phyloP scores from a whole-genome alignment of 169 alveolate genomes.

The Plasmodium fragile region DNA sequence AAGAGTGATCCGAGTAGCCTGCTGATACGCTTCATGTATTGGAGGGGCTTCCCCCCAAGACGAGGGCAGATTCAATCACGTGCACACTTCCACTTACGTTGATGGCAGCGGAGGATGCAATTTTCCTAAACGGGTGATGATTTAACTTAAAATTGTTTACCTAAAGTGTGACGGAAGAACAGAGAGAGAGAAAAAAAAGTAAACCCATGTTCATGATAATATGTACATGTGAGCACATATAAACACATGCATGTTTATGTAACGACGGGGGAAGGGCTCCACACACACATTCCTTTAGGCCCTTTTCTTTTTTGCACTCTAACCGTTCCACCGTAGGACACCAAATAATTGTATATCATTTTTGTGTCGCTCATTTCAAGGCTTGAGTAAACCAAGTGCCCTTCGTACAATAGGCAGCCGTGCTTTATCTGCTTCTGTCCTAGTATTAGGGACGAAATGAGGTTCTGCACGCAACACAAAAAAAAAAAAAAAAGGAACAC shows the following conservation, averaged over 20 bases:
- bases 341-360: conserved; percentile 59
- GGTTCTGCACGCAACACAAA: neutral
- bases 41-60: neutral
- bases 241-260: neutral
- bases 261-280: neutral
- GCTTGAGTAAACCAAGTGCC: conserved; percentile 59
- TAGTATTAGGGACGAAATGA: conserved; percentile 43
- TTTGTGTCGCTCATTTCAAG: conserved; percentile 41
- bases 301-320: neutral
- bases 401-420: conserved; percentile 50
- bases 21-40: neutral
- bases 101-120: conserved; percentile 70
- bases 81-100: conserved; percentile 26
- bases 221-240: neutral
- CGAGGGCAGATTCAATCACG: neutral
- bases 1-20: neutral
- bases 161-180: neutral
- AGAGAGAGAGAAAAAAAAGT: neutral
- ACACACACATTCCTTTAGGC: neutral
- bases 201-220: neutral
- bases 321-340: conserved; percentile 56
- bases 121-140: conserved; percentile 53
- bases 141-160: conserved; percentile 63
- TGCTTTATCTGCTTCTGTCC: conserved; percentile 44
- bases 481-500: neutral